phyloP scores from a whole-genome alignment of 192 early-diverging fungal species.

The Helicostylum pulchrum region DNA sequence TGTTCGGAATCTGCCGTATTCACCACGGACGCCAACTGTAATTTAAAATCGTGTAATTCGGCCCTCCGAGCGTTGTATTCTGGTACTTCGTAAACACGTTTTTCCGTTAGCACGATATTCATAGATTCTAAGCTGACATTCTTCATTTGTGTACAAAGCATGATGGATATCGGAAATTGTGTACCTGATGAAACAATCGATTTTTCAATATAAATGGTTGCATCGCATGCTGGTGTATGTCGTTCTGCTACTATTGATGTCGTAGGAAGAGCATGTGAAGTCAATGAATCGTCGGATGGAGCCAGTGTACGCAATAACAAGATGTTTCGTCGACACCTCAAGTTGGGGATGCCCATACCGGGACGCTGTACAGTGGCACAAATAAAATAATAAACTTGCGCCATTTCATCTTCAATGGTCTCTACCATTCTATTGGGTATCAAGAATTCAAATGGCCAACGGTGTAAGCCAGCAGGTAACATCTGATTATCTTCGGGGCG shows the following conservation, averaged over 20 bases:
- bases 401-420: conserved; percentile 36
- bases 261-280: conserved; percentile 15
- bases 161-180: conserved; percentile 24
- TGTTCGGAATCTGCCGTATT: conserved; percentile 7
- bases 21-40: conserved; percentile 14
- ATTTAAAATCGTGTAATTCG: conserved; percentile 20
- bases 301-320: conserved; percentile 25
- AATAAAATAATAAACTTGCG: conserved; percentile 25
- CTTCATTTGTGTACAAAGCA: conserved; percentile 17
- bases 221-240: conserved; percentile 15
- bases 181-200: conserved; percentile 31
- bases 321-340: conserved; percentile 22
- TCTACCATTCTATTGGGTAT: conserved; percentile 29
- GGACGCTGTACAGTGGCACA: conserved; percentile 23
- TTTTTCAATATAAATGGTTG: conserved; percentile 29
- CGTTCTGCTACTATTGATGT: conserved; percentile 28
- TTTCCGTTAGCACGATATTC: conserved; percentile 20
- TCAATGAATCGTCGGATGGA: conserved; percentile 17
- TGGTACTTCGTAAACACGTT: conserved; percentile 28
- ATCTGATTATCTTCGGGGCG: neutral
- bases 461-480: conserved; percentile 19
- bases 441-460: conserved; percentile 31
- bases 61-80: conserved; percentile 24
- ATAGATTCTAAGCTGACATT: conserved; percentile 26
- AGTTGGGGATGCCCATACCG: conserved; percentile 4